phyloP scores from a whole-genome alignment of 2,329 filamentous ascomycete species.

The Trichoderma afroharzianum region DNA sequence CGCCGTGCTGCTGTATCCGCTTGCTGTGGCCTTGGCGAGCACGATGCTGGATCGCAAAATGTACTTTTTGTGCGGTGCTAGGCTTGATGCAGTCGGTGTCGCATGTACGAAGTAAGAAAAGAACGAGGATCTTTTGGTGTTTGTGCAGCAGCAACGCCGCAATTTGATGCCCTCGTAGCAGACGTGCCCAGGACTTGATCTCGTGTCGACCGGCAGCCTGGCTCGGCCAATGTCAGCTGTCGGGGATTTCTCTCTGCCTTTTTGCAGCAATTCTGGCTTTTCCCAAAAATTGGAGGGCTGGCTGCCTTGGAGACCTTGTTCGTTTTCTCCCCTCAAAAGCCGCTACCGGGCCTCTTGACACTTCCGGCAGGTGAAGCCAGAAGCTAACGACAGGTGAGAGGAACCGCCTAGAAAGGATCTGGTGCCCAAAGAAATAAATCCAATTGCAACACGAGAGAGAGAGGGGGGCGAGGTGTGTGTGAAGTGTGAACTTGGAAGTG shows the following conservation, averaged over 20 bases:
- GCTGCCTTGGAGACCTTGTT: not conserved
- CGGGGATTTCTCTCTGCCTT: not conserved
- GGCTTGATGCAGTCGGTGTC: not conserved
- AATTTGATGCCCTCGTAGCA: not conserved
- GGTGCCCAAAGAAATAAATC: not conserved
- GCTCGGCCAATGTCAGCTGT: constrained; percentile 10
- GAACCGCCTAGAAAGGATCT: not conserved
- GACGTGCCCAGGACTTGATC: not conserved
- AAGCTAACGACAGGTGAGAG: not conserved
- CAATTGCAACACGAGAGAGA: not conserved
- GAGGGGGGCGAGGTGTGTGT: not conserved
- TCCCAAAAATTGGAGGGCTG: not conserved
- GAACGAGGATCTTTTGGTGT: not conserved
- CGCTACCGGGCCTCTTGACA: constrained; percentile 1
- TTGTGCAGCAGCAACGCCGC: not conserved
- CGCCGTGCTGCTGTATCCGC: not conserved
- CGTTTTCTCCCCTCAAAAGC: not conserved
- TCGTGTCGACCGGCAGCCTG: not conserved
- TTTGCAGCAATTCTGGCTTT: not conserved
- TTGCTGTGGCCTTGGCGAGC: not conserved
- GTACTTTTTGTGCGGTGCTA: not conserved
- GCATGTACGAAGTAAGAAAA: not conserved
- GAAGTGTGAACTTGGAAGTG: not conserved
- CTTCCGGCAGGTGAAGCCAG: not conserved
- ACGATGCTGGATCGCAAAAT: not conserved